phyloP scores from a whole-genome alignment of 805 yeast genomes.

The Yamadazyma endophytica region DNA sequence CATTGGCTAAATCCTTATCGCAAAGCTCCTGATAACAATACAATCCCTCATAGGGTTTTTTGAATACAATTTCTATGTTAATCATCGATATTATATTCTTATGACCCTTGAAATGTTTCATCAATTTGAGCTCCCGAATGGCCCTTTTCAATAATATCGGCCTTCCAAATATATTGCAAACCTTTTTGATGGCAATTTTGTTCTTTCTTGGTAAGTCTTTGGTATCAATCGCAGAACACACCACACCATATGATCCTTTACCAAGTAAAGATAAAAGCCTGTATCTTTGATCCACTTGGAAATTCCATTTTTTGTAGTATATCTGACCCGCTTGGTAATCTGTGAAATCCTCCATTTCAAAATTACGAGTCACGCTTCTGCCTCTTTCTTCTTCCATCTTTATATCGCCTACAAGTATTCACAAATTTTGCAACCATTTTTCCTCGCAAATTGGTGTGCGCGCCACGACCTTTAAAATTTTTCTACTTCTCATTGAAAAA shows the following conservation, averaged over 20 bases:
- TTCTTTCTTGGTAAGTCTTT: conserved; percentile 9
- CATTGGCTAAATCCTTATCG: conserved; percentile 75
- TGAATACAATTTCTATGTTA: conserved; percentile 67
- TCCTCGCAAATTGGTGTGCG: no score
- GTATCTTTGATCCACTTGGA: conserved; percentile 61
- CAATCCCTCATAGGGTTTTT: conserved; percentile 74
- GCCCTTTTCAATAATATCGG: conserved; percentile 75
- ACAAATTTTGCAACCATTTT: no score
- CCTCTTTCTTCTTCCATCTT: no score
- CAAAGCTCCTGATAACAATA: conserved; percentile 85
- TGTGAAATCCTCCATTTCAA: no score
- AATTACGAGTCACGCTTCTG: no score
- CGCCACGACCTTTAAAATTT: conserved; percentile 2
- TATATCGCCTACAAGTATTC: no score
- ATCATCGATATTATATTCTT: conserved; percentile 70
- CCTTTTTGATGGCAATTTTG: conserved; percentile 75
- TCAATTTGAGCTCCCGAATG: conserved; percentile 72
- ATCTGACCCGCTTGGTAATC: neutral
- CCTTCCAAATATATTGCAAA: conserved; percentile 62
- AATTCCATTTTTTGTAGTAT: conserved; percentile 25
- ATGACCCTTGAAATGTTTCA: conserved; percentile 84
- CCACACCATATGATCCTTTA: conserved; percentile 83
- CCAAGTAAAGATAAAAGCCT: conserved; percentile 59
- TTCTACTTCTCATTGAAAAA: neutral
- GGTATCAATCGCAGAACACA: conserved; percentile 68